A percentile compares a stretch with the other conserved stretches of the same genome.
These are phyloP conservation scores for Rostrohypoxylon terebratum DNA, from an alignment of 495 filamentous ascomycete genomes.

Conservation along the genomic window DNA sequence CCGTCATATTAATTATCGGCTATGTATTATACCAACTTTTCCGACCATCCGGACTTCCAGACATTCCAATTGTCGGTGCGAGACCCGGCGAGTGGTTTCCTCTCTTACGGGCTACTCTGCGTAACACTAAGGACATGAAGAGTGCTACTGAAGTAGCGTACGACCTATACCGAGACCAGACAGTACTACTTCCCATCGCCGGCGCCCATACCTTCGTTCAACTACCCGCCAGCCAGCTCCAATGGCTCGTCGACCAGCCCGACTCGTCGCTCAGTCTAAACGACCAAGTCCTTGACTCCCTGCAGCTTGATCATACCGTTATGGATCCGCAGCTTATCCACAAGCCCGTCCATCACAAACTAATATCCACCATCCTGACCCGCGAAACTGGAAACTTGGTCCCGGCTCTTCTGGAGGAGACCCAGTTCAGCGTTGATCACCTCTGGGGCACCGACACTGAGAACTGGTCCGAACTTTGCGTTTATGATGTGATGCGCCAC, in stretches of 20 bases:
- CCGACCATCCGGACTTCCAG: slow-evolving; percentile 39
- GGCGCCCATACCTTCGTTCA: slow-evolving; percentile 48
- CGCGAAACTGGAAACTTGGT: slow-evolving; percentile 55
- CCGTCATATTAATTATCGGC: slow-evolving; percentile 40
- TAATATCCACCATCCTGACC: slow-evolving; percentile 55
- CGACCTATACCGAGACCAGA: slow-evolving; percentile 37
- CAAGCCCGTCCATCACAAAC: slow-evolving; percentile 50
- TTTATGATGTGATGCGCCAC: slow-evolving; percentile 54
- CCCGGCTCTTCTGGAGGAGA: slow-evolving; percentile 59
- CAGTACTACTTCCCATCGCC: slow-evolving; percentile 48
- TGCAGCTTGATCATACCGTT: slow-evolving; percentile 55
- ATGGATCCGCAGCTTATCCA: slow-evolving; percentile 50
- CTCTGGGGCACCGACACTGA: slow-evolving; percentile 52
- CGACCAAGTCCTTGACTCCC: slow-evolving; percentile 45
- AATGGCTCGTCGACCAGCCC: slow-evolving; percentile 61
- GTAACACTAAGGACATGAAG: slow-evolving; percentile 53
- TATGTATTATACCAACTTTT: slow-evolving; percentile 47
- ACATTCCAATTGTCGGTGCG: slow-evolving; percentile 53
- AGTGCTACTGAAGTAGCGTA: slow-evolving; percentile 45
- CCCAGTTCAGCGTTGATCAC: slow-evolving; percentile 46
- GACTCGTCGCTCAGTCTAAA: slow-evolving; percentile 53
- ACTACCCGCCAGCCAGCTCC: slow-evolving; percentile 54
- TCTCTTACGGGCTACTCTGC: slow-evolving; percentile 48
- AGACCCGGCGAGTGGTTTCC: slow-evolving; percentile 54
- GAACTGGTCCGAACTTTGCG: slow-evolving; percentile 50